These are phyloP conservation scores for Pseudogymnoascus sp. DNA, from an alignment of 2,329 filamentous ascomycete genomes.

Conservation along the genomic window DNA sequence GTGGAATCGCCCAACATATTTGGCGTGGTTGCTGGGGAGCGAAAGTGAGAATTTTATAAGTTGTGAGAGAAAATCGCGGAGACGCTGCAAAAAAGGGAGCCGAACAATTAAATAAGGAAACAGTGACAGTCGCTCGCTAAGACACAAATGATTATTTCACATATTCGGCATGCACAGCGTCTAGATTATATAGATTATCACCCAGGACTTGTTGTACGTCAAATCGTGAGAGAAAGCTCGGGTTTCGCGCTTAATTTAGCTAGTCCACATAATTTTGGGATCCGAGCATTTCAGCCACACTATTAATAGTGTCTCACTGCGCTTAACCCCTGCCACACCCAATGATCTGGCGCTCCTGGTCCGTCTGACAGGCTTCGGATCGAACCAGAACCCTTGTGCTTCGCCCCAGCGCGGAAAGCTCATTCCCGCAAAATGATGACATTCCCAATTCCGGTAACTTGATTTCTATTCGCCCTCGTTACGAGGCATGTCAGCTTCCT, in stretches of 20 bases:
- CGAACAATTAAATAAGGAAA: background rate
- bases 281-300: background rate
- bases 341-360: background rate
- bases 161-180: background rate
- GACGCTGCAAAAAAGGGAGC: background rate
- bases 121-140: background rate
- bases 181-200: conserved; percentile 6
- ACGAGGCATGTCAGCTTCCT: background rate
- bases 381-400: background rate
- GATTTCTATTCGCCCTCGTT: background rate
- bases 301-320: conserved; percentile 1
- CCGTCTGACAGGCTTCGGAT: background rate
- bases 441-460: background rate
- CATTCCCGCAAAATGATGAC: conserved; percentile 1
- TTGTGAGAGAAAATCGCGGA: background rate
- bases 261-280: background rate
- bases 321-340: background rate
- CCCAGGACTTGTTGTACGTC: background rate
- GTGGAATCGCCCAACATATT: background rate
- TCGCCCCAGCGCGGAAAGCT: background rate
- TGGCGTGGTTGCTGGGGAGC: background rate
- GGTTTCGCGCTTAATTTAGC: conserved; percentile 2
- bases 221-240: background rate
- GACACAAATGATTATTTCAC: background rate
- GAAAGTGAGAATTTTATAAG: background rate